Evolutionary conservation across 2,329 filamentous ascomycete species (phyloP), one percentile per base, ranked within the genome.

Genomic region (Trematosphaeria pertusa): DNA sequence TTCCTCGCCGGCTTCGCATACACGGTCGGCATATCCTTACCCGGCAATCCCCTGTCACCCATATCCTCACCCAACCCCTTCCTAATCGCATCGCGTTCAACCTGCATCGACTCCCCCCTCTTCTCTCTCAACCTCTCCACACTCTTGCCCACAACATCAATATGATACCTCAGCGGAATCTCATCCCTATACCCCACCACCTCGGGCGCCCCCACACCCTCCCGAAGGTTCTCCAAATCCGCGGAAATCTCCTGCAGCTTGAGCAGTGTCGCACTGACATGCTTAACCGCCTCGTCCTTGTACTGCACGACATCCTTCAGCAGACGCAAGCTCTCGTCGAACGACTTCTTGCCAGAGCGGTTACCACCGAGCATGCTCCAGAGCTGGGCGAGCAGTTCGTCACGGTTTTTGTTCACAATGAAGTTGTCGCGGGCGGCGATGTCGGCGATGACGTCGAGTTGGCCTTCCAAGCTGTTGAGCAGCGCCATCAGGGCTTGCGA

Each of bases 331-430:
- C 91, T 86, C 18, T 77, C 74, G 43, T 85, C 78, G 49, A 88
- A 81, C 53, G 84, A 84, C 36, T 80, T 78, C 11, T 88, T 75
- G 35, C 81, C 80, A 14, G 75, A 73, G 22, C 78, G 76, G 66
- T 92, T 90, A 15, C 81, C 87, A 35, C 89, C 89, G 11, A 94
- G 76, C 50, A 87, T 81, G 0, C 86, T 88, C 87, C 89, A 91
- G 7, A 94, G 75, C 11, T 81, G 79, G 49, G 83, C 84, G 44
- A 92, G 78, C 2, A 91, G 79, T 48, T 89, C 83, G 45, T 86
- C 84, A 32, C 84, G 84, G 46, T 81, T 76, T 11, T 77, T 78
- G 37, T 81, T 75, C 19, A 87, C 78, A 41, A 77, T 78, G 43
- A 82, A 74, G 35, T 84, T 81, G 53, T 88, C 87, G 50, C 82